phyloP scores from a whole-genome alignment of 148 eudicot genomes.

The Silene uniflora region DNA sequence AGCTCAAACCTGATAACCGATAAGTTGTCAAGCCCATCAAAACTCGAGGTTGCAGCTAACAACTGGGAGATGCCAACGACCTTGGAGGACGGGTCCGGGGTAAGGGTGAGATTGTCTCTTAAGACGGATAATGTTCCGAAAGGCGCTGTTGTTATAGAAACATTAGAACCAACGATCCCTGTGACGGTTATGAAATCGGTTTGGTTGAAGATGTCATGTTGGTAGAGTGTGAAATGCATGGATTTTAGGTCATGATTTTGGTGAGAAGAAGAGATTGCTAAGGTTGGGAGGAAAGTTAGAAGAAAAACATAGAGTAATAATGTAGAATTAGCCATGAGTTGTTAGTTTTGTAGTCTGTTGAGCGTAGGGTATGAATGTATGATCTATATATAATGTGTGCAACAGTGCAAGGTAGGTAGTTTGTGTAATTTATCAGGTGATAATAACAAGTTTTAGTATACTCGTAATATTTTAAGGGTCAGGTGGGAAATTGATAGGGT shows the following conservation, averaged over 20 bases:
- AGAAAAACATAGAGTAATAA: background rate
- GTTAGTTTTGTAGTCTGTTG: no score
- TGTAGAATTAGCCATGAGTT: background rate
- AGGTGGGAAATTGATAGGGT: no score
- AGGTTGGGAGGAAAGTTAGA: background rate
- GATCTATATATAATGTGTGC: no score
- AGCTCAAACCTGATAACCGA: constrained; percentile 27
- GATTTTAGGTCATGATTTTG: constrained; percentile 2
- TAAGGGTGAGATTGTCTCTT: constrained; percentile 14
- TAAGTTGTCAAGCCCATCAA: constrained; percentile 36
- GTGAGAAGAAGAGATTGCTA: constrained; percentile 5
- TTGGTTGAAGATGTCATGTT: constrained; percentile 2
- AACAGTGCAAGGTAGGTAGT: no score
- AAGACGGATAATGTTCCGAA: constrained; percentile 16
- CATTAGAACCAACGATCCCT: background rate
- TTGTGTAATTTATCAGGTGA: no score
- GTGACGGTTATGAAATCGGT: background rate
- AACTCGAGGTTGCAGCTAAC: constrained; percentile 28
- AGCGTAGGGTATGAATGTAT: no score
- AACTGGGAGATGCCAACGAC: background rate
- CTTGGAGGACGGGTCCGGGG: constrained; percentile 13
- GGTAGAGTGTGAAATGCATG: constrained; percentile 6
- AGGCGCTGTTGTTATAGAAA: constrained; percentile 3
- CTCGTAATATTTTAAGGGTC: no score
- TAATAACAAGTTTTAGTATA: no score